Evolutionary conservation across 2,329 filamentous ascomycete species (phyloP), one percentile per base, ranked within the genome.

Genomic region (Pseudogymnoascus sp.): DNA sequence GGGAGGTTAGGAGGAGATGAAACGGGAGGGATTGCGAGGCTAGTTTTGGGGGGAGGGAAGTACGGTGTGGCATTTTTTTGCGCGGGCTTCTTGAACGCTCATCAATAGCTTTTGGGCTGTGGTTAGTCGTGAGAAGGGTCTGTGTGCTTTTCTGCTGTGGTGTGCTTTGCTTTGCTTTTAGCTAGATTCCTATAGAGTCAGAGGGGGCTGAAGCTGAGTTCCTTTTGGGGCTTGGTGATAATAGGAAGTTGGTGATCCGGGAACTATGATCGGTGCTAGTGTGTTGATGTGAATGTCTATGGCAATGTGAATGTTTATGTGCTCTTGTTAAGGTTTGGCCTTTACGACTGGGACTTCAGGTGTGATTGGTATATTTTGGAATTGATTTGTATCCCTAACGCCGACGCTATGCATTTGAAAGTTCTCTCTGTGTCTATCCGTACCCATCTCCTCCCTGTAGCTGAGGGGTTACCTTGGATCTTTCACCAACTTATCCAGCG

Each of bases 241-340:
- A 53, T 53, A 53, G 46, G 46, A 53, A 53, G 46, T 53, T 53
- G 46, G 46, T 53, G 46, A 53, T 53, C 46, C 46, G 13, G 31
- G 10, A 31, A 19, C 4, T 53, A 19, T 19, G 3, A 31, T 31
- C 9, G n/a, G 19, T 6, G 26, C 15, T 50, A 0, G 1, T 46
- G 44, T 50, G 7, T 29, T 31, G 7, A 50, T 29, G 15, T 31
- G 46, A 53, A 53, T 31, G 9, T 53, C 1, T 31, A 53, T 53
- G 23, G 7, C 0, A 17, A 53, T 29, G 15, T 29, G 44, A 17
- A 23, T 31, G 23, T 53, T 2, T 10, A 21, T 7, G 11, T n/a
- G 46, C 10, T 26, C 9, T 11, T 53, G 26, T 15, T 31, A 15
- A 7, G 23, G 7, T 7, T 31, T 15, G 46, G 23, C 17, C 7